Conservation (phyloP, 805 yeast species). For the Wickerhamomyces alni region DNA sequence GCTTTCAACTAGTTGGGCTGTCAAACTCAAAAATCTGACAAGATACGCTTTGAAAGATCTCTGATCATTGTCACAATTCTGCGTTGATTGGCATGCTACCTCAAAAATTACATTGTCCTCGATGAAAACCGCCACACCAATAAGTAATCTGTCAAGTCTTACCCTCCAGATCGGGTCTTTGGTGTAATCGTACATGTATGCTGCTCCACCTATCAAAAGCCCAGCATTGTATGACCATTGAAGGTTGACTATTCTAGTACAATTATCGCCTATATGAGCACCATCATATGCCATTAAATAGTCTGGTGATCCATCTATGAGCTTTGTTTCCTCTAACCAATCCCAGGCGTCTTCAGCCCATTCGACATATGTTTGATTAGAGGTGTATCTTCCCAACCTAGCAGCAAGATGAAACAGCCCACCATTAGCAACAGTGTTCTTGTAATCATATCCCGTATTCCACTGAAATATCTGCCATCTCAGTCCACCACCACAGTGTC, state of each 20-base stretch:
- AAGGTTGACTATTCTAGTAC: slow-evolving; percentile 49
- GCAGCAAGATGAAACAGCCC: slow-evolving; percentile 85
- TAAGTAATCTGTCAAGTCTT: slow-evolving; percentile 49
- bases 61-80: slow-evolving; percentile 76
- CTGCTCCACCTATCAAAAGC: slow-evolving; percentile 69
- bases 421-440: slow-evolving; percentile 88
- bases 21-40: slow-evolving; percentile 65
- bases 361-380: slow-evolving; percentile 64
- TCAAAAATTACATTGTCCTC: slow-evolving; percentile 59
- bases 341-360: slow-evolving; percentile 74
- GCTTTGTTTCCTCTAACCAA: slow-evolving; percentile 59
- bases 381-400: slow-evolving; percentile 76
- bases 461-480: slow-evolving; percentile 96
- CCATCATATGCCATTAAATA: slow-evolving; percentile 55
- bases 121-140: slow-evolving; percentile 55
- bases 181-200: slow-evolving; percentile 74
- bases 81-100: slow-evolving; percentile 68
- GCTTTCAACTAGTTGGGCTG: slow-evolving; percentile 66
- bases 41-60: slow-evolving; percentile 87
- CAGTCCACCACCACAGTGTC: slow-evolving; percentile 77
- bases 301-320: slow-evolving; percentile 25
- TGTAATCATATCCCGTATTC: slow-evolving; percentile 92
- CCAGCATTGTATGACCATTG: slow-evolving; percentile 92
- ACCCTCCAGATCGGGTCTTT: slow-evolving; percentile 58
- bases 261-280: slow-evolving; percentile 50